phyloP scores from a whole-genome alignment of 2,329 filamentous ascomycete genomes.

The Calonectria montana region DNA sequence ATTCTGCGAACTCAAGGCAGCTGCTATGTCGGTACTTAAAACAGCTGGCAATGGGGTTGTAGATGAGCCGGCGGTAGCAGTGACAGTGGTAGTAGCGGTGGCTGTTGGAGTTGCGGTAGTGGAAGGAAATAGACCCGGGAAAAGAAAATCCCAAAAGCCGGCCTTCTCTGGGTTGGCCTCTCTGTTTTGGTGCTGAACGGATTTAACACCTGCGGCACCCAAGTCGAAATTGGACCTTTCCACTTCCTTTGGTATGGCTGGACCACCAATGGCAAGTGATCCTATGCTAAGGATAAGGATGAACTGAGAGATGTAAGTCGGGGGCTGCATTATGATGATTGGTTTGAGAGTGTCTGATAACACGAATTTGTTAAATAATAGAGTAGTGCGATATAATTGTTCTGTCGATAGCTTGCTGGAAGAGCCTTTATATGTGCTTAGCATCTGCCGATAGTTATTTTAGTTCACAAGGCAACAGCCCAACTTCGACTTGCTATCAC shows the following conservation, averaged over 20 bases:
- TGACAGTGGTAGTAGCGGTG: background rate
- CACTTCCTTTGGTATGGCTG: background rate
- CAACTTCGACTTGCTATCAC: background rate
- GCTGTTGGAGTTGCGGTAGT: background rate
- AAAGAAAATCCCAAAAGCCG: background rate
- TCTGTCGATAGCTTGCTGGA: background rate
- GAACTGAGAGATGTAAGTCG: background rate
- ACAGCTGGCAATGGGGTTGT: background rate
- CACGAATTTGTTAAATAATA: background rate
- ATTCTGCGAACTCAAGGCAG: background rate
- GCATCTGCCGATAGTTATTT: background rate
- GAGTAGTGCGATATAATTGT: background rate
- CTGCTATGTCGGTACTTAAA: background rate
- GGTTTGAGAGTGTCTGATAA: background rate
- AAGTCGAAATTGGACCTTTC: background rate
- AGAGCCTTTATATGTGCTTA: background rate
- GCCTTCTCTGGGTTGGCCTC: background rate
- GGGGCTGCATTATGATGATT: background rate
- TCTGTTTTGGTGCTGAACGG: background rate
- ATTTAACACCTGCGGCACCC: background rate
- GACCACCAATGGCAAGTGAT: background rate
- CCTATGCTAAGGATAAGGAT: background rate
- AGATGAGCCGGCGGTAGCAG: background rate
- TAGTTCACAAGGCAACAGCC: too few species aligned
- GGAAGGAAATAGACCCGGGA: background rate